These are phyloP conservation scores for Colletotrichum karsti DNA, from an alignment of 2,329 filamentous ascomycete genomes.

Conservation along the genomic window DNA sequence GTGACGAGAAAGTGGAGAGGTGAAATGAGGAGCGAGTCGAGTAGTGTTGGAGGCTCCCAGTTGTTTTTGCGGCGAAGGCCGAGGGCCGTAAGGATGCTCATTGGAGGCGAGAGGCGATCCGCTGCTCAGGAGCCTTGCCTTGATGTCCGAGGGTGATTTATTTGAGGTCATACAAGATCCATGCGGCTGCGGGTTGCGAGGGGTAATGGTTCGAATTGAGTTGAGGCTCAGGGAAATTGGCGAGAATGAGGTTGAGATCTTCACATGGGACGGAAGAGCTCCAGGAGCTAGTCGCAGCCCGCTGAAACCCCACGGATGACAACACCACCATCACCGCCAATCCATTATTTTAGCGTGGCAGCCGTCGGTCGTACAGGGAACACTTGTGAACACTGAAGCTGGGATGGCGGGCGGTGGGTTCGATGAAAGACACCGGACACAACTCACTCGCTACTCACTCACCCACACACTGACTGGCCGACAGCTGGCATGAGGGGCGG, in stretches of 20 bases:
- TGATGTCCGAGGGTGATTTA: neutral
- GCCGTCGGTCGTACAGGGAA: neutral
- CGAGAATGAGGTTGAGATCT: slow-evolving; percentile 17
- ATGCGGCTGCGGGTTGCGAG: neutral
- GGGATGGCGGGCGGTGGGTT: neutral
- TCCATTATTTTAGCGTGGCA: neutral
- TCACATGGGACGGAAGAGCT: slow-evolving; percentile 26
- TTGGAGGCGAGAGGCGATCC: slow-evolving; percentile 32
- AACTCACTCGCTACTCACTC: too few relatives aligned
- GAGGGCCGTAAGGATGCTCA: slow-evolving; percentile 54
- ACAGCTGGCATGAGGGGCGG: slow-evolving; percentile 18
- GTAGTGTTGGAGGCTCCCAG: slow-evolving; percentile 60
- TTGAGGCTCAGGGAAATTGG: slow-evolving; percentile 1
- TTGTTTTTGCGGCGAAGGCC: slow-evolving; percentile 55
- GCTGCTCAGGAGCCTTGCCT: neutral
- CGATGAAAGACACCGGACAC: too few relatives aligned
- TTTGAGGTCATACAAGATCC: slow-evolving; percentile 8
- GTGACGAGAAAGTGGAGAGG: slow-evolving; percentile 72
- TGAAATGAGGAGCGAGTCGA: slow-evolving; percentile 73
- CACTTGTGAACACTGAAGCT: neutral
- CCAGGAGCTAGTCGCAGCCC: slow-evolving; percentile 4
- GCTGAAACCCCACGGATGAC: slow-evolving; percentile 28
- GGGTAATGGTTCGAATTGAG: neutral
- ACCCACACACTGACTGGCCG: too few relatives aligned
- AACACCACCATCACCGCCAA: slow-evolving; percentile 1